A percentile compares a stretch with the other conserved stretches of the same genome.
Conservation (phyloP, 2,329 filamentous ascomycete species). For the Chrysosporium keratinophilum region DNA sequence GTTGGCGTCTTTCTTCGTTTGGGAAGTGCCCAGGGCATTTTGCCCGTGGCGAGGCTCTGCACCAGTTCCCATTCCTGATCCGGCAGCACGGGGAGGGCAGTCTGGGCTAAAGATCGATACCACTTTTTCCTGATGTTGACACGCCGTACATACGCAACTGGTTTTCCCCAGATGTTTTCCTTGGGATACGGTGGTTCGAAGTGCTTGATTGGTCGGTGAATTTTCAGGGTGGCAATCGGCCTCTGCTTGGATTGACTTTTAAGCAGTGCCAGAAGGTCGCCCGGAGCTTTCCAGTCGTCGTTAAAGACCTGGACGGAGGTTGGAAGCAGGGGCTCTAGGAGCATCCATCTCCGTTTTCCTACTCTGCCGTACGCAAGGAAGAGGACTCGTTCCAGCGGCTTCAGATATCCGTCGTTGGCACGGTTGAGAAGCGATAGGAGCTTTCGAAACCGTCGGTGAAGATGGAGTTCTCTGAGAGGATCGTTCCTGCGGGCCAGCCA, state of each 20-base stretch:
- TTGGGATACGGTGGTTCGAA: conserved; percentile 26
- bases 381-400: conserved; percentile 44
- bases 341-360: conserved; percentile 42
- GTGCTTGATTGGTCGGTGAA: conserved; percentile 11
- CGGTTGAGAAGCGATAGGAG: conserved; percentile 38
- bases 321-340: conserved; percentile 30
- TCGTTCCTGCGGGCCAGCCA: conserved; percentile 5
- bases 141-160: conserved; percentile 23
- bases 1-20: conserved; percentile 20
- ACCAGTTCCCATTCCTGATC: conserved; percentile 28
- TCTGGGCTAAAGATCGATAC: conserved; percentile 26
- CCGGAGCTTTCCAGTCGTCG: conserved; percentile 11
- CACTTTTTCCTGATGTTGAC: conserved; percentile 30
- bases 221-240: conserved; percentile 21
- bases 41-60: conserved; percentile 27
- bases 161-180: conserved; percentile 29
- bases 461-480: conserved; percentile 5
- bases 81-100: conserved; percentile 33
- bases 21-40: conserved; percentile 24
- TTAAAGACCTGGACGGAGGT: conserved; percentile 10
- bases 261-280: conserved; percentile 3
- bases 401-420: conserved; percentile 47
- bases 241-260: conserved; percentile 13
- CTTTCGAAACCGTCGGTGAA: conserved; percentile 25
- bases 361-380: conserved; percentile 48